Evolutionary conservation across 108 stramenopile species (phyloP), one percentile per base, ranked within the genome.

Genomic region (Fragilaria radians): DNA sequence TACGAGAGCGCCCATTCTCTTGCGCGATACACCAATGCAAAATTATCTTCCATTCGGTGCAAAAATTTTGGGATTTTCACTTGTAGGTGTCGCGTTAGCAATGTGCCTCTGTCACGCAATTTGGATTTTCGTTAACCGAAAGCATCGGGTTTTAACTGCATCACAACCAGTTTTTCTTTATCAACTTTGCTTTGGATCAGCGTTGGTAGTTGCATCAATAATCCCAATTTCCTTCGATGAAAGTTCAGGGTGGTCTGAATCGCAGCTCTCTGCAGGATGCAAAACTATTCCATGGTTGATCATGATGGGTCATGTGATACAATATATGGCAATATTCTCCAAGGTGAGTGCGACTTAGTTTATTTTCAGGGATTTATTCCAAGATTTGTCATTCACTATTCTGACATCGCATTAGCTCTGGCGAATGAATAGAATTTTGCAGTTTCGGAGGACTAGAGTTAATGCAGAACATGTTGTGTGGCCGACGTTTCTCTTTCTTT

Each of bases 221-320:
- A 5, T 71, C 3, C 46, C 28, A 26, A 58, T 71, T 0, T 65
- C 63, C 4, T 71, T 65, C 4, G 70, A 71, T 34, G 70, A 71
- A 50, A 45, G 32, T 26, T 28, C 52, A n/a, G 70, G 70, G 9
- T 31, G 28, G 54, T 28, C 54, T 1, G 46, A 48, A 9, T 28
- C 45, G 14, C 14, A 32, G 7, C 48, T 71, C 1, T 22, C 22
- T 32, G 31, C 21, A 7, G 28, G 9, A 0, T 71, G 70, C 34
- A 33, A 50, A 28, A 28, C 36, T 0, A 46, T 53, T n/a, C 70
- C 68, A 2, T 70, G 62, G 68, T 51, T 70, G 28, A 50, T 71
- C 48, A 27, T 52, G 0, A 30, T 58, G 1, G 70, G 70, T 4
- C 59, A 53, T 29, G 21, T 54, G 9, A 51, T 64, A 28, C 23